phyloP scores from a whole-genome alignment of 805 yeast species.

The Cyberlindnera suaveolens region DNA sequence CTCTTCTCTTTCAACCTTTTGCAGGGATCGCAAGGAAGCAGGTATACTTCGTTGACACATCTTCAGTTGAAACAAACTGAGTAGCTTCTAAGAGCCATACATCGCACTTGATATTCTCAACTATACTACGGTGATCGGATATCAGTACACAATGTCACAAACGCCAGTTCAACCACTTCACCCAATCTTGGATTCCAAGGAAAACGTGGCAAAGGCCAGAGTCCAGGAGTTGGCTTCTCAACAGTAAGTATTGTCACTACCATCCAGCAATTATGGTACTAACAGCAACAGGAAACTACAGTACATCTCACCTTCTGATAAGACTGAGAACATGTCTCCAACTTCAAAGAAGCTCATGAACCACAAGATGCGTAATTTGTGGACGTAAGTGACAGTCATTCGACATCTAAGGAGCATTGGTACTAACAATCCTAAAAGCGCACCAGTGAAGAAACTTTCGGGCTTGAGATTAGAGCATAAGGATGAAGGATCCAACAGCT shows the following conservation, averaged over 20 bases:
- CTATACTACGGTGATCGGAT: background rate
- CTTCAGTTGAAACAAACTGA: too few relatives aligned
- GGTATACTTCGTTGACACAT: too few relatives aligned
- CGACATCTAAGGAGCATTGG: background rate
- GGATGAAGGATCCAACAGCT: slow-evolving; percentile 8
- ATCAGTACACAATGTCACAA: slow-evolving; percentile 7
- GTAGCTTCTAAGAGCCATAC: too few relatives aligned
- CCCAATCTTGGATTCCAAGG: slow-evolving; percentile 24
- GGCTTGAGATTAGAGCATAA: slow-evolving; percentile 19
- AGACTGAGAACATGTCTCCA: slow-evolving; percentile 24
- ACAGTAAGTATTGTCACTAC: slow-evolving; percentile 17
- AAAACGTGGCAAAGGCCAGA: slow-evolving; percentile 23
- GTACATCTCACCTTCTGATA: slow-evolving; percentile 26
- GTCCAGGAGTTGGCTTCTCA: slow-evolving; percentile 23
- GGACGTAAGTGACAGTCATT: slow-evolving; percentile 15
- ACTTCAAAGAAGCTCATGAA: slow-evolving; percentile 24
- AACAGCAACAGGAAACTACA: slow-evolving; percentile 20
- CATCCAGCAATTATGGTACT: background rate
- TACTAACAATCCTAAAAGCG: slow-evolving; percentile 13
- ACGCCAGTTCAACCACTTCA: slow-evolving; percentile 24
- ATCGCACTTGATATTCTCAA: too few relatives aligned
- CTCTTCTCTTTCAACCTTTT: background rate
- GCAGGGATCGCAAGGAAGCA: too few relatives aligned
- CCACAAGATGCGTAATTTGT: slow-evolving; percentile 22
- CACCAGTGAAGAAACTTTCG: slow-evolving; percentile 23